A percentile compares a stretch with the other conserved stretches of the same genome.
These are phyloP conservation scores for Solanum arcanum DNA, from an alignment of 257 asterid genomes.

Conservation along the genomic window DNA sequence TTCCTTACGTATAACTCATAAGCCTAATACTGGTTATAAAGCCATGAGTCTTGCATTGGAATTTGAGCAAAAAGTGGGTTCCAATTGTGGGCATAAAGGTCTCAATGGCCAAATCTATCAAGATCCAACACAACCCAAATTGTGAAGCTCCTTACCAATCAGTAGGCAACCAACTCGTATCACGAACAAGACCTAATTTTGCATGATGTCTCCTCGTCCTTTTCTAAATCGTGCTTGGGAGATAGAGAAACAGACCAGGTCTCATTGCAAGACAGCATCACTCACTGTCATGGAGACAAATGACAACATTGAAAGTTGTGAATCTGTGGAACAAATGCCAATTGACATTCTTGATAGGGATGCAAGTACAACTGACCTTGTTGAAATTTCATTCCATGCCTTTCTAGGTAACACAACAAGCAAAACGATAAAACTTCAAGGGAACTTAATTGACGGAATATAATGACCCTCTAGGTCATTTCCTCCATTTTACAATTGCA, in stretches of 20 bases:
- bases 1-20: neutral
- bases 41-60: neutral
- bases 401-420: neutral
- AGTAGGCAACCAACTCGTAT: neutral
- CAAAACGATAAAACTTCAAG: neutral
- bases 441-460: neutral
- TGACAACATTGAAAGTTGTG: neutral
- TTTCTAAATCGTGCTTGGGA: neutral
- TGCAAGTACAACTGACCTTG: neutral
- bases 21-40: neutral
- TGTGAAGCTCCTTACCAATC: neutral
- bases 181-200: neutral
- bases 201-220: neutral
- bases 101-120: neutral
- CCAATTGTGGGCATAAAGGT: neutral
- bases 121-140: neutral
- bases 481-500: neutral
- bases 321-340: neutral
- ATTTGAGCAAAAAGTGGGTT: neutral
- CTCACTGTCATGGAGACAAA: neutral
- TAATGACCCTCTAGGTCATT: neutral
- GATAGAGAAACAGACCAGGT: neutral
- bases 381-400: neutral
- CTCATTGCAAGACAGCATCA: neutral
- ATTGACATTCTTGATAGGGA: neutral